Evolutionary conservation across 2,329 filamentous ascomycete genomes (phyloP).

Genomic region (Penicillium crustosum): DNA sequence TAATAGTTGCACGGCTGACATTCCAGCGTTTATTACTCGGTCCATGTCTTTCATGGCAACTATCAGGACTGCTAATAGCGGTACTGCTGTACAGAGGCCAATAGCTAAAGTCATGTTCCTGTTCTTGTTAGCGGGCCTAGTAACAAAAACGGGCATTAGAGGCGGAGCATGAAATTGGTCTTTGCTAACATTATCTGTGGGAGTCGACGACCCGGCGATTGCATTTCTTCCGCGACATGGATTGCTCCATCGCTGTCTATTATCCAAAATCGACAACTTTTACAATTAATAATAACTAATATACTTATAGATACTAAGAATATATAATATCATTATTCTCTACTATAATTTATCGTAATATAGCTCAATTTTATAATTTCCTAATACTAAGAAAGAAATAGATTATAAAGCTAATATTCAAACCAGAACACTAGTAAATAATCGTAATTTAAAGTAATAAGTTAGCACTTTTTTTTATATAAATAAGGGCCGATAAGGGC

Average conservation of each 20-base stretch:
- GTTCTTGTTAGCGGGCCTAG: background rate
- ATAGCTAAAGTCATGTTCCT: constrained; percentile 23
- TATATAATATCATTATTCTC: too few relatives aligned
- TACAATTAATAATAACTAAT: too few relatives aligned
- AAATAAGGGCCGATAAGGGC: too few relatives aligned
- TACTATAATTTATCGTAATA: too few relatives aligned
- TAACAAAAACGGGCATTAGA: background rate
- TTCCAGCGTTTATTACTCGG: background rate
- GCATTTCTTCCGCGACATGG: constrained; percentile 22
- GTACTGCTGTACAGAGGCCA: background rate
- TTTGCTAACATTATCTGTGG: constrained; percentile 19
- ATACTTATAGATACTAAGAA: too few relatives aligned
- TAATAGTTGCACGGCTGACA: constrained; percentile 19
- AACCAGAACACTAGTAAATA: too few relatives aligned
- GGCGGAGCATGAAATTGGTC: background rate
- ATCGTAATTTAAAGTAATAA: too few relatives aligned
- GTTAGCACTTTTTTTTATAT: too few relatives aligned
- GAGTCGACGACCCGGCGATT: constrained; percentile 14
- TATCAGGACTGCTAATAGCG: background rate
- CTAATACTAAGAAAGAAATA: too few relatives aligned
- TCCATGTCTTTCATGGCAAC: constrained; percentile 1
- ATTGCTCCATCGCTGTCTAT: constrained; percentile 14
- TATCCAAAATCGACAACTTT: too few relatives aligned
- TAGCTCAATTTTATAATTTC: too few relatives aligned
- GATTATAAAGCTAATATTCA: too few relatives aligned